Evolutionary conservation across 1,284 basidiomycete species (phyloP), one percentile per base, ranked within the genome.

Genomic region (Thecaphora frezii): DNA sequence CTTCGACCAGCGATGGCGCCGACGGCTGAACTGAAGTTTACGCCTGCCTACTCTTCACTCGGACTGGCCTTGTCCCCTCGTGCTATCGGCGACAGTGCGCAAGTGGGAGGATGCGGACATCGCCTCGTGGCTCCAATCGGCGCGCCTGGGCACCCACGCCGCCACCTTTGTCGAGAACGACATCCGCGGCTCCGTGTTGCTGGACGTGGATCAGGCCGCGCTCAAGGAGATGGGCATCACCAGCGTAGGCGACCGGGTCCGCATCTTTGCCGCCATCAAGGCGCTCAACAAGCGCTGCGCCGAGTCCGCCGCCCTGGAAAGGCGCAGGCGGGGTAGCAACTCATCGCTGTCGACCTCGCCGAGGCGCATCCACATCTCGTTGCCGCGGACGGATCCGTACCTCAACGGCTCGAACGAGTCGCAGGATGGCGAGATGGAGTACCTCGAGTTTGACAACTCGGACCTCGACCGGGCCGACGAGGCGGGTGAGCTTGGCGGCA

Each of bases 31-130:
- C 79, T 12, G 85, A 86, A 58, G 51, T 58, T 18, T 37, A 57
- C 18, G 47, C 48, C 88, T 73, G 93, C 13, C 93, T 60, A 85
- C 84, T 2, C 88, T 97, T 16, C 85, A 87, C 14, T 84, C 85
- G 54, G 90, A 89, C 67, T 85, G 90, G 58, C 92, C 98, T 58
- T 84, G 86, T n/a, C 83, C 98, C 5, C 87, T 99, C 19, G 86
- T 88, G 1, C 94, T 91, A 0, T 87, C 85, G 5, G 84, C 83
- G 58, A 45, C 46, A 2, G 60, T 58, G 5, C 47, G 74, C 51
- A 43, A 51, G 22, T 41, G 51, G 24, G 47, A 37, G 38, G 43
- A 51, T 19, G 21, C 53, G 33, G 12, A 46, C 40, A 51, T 21
- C 18, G 54, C 52, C 18, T 4, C n/a, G 1, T 33, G 51, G 13